Percentiles rank a stretch among this genome's conserved stretches.
These are phyloP conservation scores for Moricandia arvensis DNA, from an alignment of 345 rosid genomes.

Conservation along the genomic window DNA sequence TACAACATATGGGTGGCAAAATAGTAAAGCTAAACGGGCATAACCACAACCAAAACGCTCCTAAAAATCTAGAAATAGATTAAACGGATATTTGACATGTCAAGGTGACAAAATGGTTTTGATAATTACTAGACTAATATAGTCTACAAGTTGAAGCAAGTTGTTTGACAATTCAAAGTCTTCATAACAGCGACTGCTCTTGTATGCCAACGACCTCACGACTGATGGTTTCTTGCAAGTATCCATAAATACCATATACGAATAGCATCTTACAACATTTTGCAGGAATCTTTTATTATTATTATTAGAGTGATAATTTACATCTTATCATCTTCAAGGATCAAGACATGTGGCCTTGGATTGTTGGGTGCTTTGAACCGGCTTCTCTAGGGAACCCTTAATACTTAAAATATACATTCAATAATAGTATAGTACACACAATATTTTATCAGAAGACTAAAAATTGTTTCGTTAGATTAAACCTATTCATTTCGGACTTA, in stretches of 20 bases:
- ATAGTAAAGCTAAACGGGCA: not conserved
- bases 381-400: constrained; percentile 4
- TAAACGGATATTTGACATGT: not conserved
- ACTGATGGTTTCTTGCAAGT: constrained; percentile 32
- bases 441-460: not conserved
- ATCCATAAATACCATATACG: constrained; percentile 14
- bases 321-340: constrained; percentile 25
- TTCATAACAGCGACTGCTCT: constrained; percentile 33
- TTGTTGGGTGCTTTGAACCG: constrained; percentile 32
- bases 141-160: constrained; percentile 28
- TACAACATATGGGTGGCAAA: not conserved
- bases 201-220: constrained; percentile 32
- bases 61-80: not conserved
- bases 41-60: not conserved
- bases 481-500: not conserved
- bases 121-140: constrained; percentile 18
- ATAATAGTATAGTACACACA: not conserved
- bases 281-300: constrained; percentile 6
- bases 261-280: not conserved
- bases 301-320: not conserved
- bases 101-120: not conserved
- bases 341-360: constrained; percentile 31
- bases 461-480: not conserved
- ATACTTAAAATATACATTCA: not conserved
- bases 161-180: constrained; percentile 23